Conservation (phyloP, 139 green algal genomes). For the Chlorella vulgaris region DNA sequence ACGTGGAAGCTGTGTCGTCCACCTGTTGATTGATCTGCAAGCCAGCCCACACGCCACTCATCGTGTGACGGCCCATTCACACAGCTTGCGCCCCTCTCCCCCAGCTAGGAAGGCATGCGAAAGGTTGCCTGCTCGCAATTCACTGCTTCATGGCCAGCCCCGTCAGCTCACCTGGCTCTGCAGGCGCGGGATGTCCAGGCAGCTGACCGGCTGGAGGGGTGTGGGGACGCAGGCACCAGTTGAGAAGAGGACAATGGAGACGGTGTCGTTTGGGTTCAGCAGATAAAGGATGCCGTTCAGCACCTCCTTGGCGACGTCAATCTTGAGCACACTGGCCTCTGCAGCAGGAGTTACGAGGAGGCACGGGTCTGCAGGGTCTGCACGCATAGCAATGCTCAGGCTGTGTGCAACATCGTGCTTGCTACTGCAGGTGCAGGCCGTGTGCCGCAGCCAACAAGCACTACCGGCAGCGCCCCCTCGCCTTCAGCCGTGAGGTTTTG, state of each 20-base stretch:
- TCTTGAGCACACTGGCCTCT: conserved; percentile 31
- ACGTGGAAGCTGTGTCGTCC: neutral
- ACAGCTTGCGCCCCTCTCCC: too few species aligned
- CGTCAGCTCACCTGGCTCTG: neutral
- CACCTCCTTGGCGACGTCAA: conserved; percentile 39
- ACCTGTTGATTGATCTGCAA: neutral
- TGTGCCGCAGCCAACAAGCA: too few species aligned
- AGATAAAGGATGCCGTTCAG: conserved; percentile 31
- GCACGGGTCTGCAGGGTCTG: neutral
- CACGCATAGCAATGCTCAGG: neutral
- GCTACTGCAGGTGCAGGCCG: neutral
- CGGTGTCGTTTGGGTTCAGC: conserved; percentile 5
- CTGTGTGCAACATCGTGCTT: neutral
- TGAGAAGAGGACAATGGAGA: conserved; percentile 36
- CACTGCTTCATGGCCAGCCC: neutral
- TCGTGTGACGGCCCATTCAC: too few species aligned
- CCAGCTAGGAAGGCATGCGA: too few species aligned
- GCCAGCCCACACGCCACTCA: too few species aligned
- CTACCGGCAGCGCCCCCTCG: neutral
- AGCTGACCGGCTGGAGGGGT: conserved; percentile 2
- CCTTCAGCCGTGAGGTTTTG: conserved; percentile 6
- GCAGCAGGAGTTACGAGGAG: neutral
- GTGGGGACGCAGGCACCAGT: conserved; percentile 23
- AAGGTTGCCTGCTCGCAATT: too few species aligned
- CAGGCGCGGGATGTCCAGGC: conserved; percentile 18